Conservation (phyloP, 2,329 filamentous ascomycete species). For the Alternaria conjuncta region DNA sequence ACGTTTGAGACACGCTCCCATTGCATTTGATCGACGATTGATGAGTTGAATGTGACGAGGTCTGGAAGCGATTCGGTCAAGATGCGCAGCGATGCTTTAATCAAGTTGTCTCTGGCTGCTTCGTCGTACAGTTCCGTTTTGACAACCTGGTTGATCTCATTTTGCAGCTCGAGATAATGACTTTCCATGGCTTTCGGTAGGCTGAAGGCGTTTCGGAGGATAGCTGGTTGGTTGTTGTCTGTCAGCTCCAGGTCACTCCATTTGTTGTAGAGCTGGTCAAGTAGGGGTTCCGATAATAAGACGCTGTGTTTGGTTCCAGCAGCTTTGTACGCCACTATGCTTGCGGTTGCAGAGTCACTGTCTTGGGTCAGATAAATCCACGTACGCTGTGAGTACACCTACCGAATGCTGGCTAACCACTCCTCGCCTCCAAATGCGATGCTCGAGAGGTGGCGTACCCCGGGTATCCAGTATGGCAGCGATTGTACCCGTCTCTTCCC, state of each 20-base stretch:
- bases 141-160: slow-evolving; percentile 40
- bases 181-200: slow-evolving; percentile 29
- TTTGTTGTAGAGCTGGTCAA: slow-evolving; percentile 40
- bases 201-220: slow-evolving; percentile 39
- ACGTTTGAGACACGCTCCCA: slow-evolving; percentile 66
- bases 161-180: slow-evolving; percentile 28
- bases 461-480: slow-evolving; percentile 66
- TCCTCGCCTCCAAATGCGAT: slow-evolving; percentile 53
- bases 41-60: slow-evolving; percentile 65
- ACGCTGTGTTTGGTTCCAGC: slow-evolving; percentile 59
- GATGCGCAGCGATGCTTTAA: slow-evolving; percentile 39
- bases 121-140: slow-evolving; percentile 57
- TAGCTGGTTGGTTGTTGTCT: slow-evolving; percentile 23
- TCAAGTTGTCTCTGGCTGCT: slow-evolving; percentile 51
- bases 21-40: slow-evolving; percentile 65
- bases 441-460: slow-evolving; percentile 62
- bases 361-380: slow-evolving; percentile 10
- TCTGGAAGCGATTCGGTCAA: slow-evolving; percentile 57
- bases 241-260: slow-evolving; percentile 25
- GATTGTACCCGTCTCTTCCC: slow-evolving; percentile 53
- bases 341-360: slow-evolving; percentile 47
- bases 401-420: slow-evolving; percentile 55
- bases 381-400: not conserved
- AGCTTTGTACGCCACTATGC: slow-evolving; percentile 58
- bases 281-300: slow-evolving; percentile 57